Conservation (phyloP, 2,329 filamentous ascomycete genomes). For the Teratosphaeria epicoccoides region DNA sequence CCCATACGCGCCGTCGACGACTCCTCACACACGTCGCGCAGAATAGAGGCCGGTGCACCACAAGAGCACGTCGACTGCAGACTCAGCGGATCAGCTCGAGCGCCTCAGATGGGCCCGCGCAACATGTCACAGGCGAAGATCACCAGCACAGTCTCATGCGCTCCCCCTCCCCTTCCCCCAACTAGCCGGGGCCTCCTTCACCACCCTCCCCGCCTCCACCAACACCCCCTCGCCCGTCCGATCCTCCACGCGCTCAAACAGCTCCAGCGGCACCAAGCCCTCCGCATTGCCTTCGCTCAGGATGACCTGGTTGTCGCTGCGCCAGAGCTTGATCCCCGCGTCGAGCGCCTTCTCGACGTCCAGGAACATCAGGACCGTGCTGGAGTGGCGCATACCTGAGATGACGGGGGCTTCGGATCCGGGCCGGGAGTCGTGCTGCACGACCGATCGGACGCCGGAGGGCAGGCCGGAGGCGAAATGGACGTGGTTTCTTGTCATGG, state of each 20-base stretch:
- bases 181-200: conserved; percentile 54
- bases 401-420: conserved; percentile 45
- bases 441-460: conserved; percentile 31
- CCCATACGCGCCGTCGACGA: too few relatives aligned
- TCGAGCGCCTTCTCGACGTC: conserved; percentile 67
- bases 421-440: conserved; percentile 12
- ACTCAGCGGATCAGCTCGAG: too few relatives aligned
- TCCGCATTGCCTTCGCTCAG: conserved; percentile 40
- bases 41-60: too few relatives aligned
- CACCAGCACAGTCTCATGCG: neutral
- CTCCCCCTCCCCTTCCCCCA: conserved; percentile 28
- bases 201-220: conserved; percentile 58
- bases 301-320: conserved; percentile 40
- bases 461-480: conserved; percentile 76
- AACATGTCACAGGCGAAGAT: too few relatives aligned
- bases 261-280: conserved; percentile 54
- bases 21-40: too few relatives aligned
- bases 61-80: too few relatives aligned
- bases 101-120: too few relatives aligned
- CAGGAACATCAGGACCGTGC: conserved; percentile 62
- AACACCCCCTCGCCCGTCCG: conserved; percentile 51
- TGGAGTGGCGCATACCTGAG: conserved; percentile 38
- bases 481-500: conserved; percentile 78
- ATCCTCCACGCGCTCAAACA: conserved; percentile 62
- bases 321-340: conserved; percentile 57